phyloP scores from a whole-genome alignment of 768 basidiomycete species.

The Mycena maculata region DNA sequence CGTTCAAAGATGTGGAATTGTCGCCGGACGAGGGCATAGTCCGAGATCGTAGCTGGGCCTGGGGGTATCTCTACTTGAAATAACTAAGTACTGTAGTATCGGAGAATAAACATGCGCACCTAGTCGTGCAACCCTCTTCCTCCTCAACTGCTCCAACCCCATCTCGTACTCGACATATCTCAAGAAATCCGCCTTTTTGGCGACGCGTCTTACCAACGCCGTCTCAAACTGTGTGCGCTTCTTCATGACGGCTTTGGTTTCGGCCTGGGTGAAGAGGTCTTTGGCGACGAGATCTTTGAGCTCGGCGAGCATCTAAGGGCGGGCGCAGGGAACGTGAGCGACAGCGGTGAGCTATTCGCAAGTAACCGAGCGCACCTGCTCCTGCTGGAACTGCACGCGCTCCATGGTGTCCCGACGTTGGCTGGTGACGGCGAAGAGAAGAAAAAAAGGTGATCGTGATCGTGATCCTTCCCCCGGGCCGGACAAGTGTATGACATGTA shows the following conservation, averaged over 20 bases:
- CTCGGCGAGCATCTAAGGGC: slow-evolving; percentile 96
- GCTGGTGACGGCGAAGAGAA: no score
- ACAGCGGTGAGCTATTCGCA: slow-evolving; percentile 1
- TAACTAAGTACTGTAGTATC: slow-evolving; percentile 12
- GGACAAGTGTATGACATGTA: no score
- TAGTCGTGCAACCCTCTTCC: slow-evolving; percentile 78
- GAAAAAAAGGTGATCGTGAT: slow-evolving; percentile 27
- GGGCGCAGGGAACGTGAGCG: no score
- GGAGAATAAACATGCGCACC: slow-evolving; percentile 56
- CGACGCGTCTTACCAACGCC: slow-evolving; percentile 82
- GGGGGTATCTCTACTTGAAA: slow-evolving; percentile 47
- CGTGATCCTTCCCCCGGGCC: no score
- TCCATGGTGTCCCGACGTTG: slow-evolving; percentile 69
- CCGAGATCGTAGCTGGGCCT: slow-evolving; percentile 59
- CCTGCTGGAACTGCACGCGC: slow-evolving; percentile 93
- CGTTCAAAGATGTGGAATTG: slow-evolving; percentile 94
- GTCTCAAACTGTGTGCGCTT: slow-evolving; percentile 87
- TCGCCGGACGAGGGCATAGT: slow-evolving; percentile 85
- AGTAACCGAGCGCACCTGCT: slow-evolving; percentile 65
- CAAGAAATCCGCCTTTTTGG: slow-evolving; percentile 89
- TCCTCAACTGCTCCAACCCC: slow-evolving; percentile 82
- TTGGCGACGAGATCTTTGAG: slow-evolving; percentile 92
- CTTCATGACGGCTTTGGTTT: slow-evolving; percentile 87
- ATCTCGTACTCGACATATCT: slow-evolving; percentile 95
- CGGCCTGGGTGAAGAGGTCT: slow-evolving; percentile 86